Evolutionary conservation across 2,329 filamentous ascomycete genomes (phyloP).

Genomic region (Exophiala bonariae): DNA sequence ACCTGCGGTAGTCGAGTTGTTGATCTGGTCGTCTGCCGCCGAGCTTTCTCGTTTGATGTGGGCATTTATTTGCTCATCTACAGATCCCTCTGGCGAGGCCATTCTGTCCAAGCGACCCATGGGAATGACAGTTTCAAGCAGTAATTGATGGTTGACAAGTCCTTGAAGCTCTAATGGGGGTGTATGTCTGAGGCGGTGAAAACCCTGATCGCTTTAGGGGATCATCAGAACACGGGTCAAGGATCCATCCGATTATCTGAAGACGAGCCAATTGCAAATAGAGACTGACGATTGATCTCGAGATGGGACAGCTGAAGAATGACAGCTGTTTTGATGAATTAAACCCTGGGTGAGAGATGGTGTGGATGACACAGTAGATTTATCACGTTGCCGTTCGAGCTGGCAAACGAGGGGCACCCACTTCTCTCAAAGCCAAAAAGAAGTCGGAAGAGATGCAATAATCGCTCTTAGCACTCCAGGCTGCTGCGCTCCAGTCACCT

Average conservation of each 20-base stretch:
- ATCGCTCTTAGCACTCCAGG: too few relatives aligned
- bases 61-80: slow-evolving; percentile 19
- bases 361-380: background rate
- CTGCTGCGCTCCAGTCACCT: too few relatives aligned
- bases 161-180: slow-evolving; percentile 5
- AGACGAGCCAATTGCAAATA: too few relatives aligned
- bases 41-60: slow-evolving; percentile 25
- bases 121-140: slow-evolving; percentile 5
- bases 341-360: background rate
- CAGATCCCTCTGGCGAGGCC: slow-evolving; percentile 11
- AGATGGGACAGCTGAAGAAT: background rate
- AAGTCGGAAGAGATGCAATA: too few relatives aligned
- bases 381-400: background rate
- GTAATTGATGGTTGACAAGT: background rate
- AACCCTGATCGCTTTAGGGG: slow-evolving; percentile 16
- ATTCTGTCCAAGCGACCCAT: slow-evolving; percentile 20
- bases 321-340: background rate
- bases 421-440: background rate
- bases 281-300: background rate
- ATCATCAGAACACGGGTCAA: background rate
- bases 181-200: slow-evolving; percentile 15
- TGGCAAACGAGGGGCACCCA: background rate
- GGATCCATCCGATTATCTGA: too few relatives aligned
- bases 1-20: slow-evolving; percentile 19
- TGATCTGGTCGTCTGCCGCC: slow-evolving; percentile 15